phyloP scores from a whole-genome alignment of 176 grass and related monocot genomes.

The Hordeum marinum region DNA sequence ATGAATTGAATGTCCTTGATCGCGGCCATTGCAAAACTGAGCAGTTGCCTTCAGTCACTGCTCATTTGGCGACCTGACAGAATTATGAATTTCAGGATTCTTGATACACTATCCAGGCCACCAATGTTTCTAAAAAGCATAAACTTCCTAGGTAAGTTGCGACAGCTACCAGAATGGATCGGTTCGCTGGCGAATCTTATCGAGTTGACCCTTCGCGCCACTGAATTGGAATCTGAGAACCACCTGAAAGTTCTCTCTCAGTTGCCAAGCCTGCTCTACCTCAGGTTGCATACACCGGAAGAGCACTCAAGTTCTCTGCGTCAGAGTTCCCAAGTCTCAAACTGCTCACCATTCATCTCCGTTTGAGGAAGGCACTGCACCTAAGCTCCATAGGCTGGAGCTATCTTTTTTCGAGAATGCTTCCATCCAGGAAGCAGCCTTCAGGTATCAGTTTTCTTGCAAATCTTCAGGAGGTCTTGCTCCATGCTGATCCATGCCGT shows the following conservation, averaged over 20 bases:
- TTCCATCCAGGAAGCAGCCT: neutral
- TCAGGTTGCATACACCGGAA: conserved; percentile 14
- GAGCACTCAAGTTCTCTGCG: conserved; percentile 1
- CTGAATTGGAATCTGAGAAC: neutral
- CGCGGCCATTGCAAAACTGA: conserved; percentile 10
- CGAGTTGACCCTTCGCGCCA: conserved; percentile 29
- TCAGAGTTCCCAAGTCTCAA: conserved; percentile 22
- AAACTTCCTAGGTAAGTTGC: conserved; percentile 1
- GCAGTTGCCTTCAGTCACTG: neutral
- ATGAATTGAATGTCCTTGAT: conserved; percentile 22
- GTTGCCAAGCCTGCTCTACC: conserved; percentile 29
- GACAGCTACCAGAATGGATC: conserved; percentile 13
- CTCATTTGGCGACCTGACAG: conserved; percentile 32
- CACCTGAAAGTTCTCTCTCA: neutral
- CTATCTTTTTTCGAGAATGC: neutral
- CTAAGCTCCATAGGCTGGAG: conserved; percentile 23
- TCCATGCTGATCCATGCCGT: neutral
- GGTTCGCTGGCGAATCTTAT: conserved; percentile 5
- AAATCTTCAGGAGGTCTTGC: neutral
- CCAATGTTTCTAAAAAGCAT: conserved; percentile 27
- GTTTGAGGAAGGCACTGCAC: conserved; percentile 7
- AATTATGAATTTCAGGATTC: neutral
- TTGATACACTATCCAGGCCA: conserved; percentile 29
- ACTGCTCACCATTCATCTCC: conserved; percentile 30
- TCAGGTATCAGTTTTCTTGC: conserved; percentile 19